phyloP scores from a whole-genome alignment of 1,284 basidiomycete genomes.

The Schizophyllum commune region DNA sequence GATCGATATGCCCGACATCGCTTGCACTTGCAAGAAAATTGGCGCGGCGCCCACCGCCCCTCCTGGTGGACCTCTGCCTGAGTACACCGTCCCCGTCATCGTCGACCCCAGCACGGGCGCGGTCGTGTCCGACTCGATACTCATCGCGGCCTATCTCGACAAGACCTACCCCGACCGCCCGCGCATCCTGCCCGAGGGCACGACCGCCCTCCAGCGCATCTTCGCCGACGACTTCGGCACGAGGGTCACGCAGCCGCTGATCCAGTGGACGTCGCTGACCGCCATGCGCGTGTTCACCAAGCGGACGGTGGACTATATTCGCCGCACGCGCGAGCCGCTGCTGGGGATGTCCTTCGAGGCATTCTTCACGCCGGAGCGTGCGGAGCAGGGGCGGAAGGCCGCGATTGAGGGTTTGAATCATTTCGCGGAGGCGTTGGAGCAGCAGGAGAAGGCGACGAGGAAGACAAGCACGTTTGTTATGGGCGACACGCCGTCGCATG shows the following conservation, averaged over 20 bases:
- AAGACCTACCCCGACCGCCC: constrained; percentile 31
- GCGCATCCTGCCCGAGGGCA: constrained; percentile 24
- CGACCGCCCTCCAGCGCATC: constrained; percentile 22
- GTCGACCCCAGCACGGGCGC: constrained; percentile 22
- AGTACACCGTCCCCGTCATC: constrained; percentile 26
- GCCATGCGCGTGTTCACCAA: constrained; percentile 15
- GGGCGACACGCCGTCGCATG: constrained; percentile 17
- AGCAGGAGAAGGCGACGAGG: constrained; percentile 17
- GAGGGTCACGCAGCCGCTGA: constrained; percentile 1
- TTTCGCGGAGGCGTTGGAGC: constrained; percentile 17
- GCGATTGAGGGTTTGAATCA: constrained; percentile 18
- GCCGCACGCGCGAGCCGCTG: constrained; percentile 20
- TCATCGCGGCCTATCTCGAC: constrained; percentile 36
- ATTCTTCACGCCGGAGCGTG: constrained; percentile 10
- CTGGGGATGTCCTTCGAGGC: constrained; percentile 23
- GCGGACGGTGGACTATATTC: constrained; percentile 23
- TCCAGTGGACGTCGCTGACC: constrained; percentile 2
- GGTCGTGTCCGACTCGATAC: constrained; percentile 25
- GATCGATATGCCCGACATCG: constrained; percentile 34
- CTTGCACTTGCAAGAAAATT: constrained; percentile 19
- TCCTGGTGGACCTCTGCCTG: constrained; percentile 15
- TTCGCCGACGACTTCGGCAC: constrained; percentile 15
- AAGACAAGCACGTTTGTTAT: constrained; percentile 12
- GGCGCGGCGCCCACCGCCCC: constrained; percentile 23
- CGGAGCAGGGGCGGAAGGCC: constrained; percentile 11